Evolutionary conservation across 208 protist genomes (phyloP), one percentile per base, ranked within the genome.

Genomic region (Crithidia brevicula): DNA sequence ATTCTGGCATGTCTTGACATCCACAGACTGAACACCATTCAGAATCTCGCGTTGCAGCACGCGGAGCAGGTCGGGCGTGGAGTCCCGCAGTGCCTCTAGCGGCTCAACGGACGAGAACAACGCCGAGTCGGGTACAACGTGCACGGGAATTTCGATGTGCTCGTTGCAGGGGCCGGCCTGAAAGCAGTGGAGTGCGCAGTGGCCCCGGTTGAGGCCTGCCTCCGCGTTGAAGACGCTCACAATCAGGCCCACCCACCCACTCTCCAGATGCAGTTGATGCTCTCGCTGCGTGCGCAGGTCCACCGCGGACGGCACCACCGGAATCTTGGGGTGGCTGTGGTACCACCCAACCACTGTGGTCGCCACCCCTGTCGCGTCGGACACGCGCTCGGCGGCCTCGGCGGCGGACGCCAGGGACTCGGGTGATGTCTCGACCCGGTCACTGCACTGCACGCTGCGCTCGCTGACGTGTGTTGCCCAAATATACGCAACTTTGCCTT

Each of bases 271-370:
- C 71, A 94, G 91, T 43, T 94, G 67, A 34, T 66, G 92, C 34
- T 72, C 61, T n/a, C n/a, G 16, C 81, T 97, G 93, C 28, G 85
- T 92, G 46, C 64, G 42, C 20, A 95, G 66, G 68, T 97, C 93
- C 1, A 96, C 82, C 5, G 62, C 45, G 25, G 88, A 94, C 0
- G 91, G 89, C 60, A 81, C 83, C 10, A 77, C 79, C 2, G 85
- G 89, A 31, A 95, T 92, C 28, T 83, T 79, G 4, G 90, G 93
- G 53, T 97, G 91, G 57, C 80, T 91, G 80, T 97, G 93, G 74
- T 94, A 95, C 93, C 93, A 97, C 4, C 89, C 91, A 25, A 96
- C 69, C 5, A 95, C 88, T 15, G 77, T 73, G 11, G 85, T 91
- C 4, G 10, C 42, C 4, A 57, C 40, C 13, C 82, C 76, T 6